Percentiles rank a stretch among this genome's conserved stretches.
Evolutionary conservation across 1,284 basidiomycete species (phyloP).

Genomic region (Ganoderma meredithae): DNA sequence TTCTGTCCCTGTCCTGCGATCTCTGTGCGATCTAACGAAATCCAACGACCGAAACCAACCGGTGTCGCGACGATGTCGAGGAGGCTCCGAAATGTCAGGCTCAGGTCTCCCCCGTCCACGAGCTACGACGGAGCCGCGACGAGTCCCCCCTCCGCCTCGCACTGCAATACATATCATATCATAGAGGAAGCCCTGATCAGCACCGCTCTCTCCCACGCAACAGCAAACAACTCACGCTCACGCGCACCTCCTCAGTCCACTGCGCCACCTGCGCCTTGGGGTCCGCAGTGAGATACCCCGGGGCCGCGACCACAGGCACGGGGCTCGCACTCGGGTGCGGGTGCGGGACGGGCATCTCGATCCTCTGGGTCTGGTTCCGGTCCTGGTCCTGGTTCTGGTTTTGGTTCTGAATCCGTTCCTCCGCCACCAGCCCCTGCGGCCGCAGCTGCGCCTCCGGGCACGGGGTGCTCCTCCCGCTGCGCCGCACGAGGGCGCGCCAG

Average conservation of each 20-base stretch:
- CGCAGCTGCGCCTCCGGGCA: background rate
- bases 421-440: background rate
- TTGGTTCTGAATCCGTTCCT: background rate
- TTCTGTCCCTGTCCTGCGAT: too few species aligned
- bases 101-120: too few species aligned
- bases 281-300: background rate
- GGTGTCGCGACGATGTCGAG: too few species aligned
- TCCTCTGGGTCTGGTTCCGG: background rate
- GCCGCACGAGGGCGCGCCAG: background rate
- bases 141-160: background rate
- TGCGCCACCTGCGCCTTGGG: slow-evolving; percentile 14
- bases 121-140: background rate
- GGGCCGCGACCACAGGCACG: slow-evolving; percentile 3
- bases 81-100: too few species aligned
- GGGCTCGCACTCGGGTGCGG: slow-evolving; percentile 5
- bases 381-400: too few species aligned
- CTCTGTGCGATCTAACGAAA: too few species aligned
- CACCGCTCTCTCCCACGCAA: background rate
- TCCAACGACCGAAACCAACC: too few species aligned
- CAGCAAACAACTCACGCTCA: background rate
- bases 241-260: slow-evolving; percentile 4
- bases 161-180: background rate
- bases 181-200: background rate
- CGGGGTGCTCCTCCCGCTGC: background rate
- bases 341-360: slow-evolving; percentile 21